Evolutionary conservation across 345 rosid genomes (phyloP).

Genomic region (Salix udensis): DNA sequence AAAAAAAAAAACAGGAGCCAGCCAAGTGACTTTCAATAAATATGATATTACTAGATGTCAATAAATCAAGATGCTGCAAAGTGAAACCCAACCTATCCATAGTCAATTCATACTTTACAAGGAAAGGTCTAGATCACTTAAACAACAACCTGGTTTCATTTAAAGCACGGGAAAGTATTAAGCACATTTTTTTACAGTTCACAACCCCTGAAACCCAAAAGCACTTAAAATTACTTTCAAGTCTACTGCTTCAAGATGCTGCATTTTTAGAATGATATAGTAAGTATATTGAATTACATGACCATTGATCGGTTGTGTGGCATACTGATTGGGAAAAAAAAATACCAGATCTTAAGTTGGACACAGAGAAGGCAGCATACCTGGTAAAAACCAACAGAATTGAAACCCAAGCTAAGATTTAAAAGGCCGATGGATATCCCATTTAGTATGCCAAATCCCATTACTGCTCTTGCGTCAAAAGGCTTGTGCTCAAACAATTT

Average conservation of each 20-base stretch:
- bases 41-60: neutral
- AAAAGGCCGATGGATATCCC: conserved; percentile 95
- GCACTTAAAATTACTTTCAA: neutral
- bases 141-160: neutral
- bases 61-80: neutral
- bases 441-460: conserved; percentile 98
- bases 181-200: neutral
- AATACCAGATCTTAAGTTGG: neutral
- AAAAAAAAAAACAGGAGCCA: neutral
- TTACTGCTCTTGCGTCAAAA: conserved; percentile 96
- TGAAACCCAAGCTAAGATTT: conserved; percentile 98
- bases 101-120: neutral
- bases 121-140: neutral
- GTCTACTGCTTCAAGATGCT: neutral
- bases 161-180: neutral
- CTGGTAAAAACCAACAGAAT: conserved; percentile 99
- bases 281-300: neutral
- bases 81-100: neutral
- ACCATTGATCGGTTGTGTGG: neutral
- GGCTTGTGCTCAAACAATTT: conserved; percentile 99
- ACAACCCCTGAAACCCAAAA: neutral
- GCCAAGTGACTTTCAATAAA: neutral
- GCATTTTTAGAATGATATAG: neutral
- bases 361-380: conserved; percentile 35
- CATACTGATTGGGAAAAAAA: neutral